Percentiles rank a stretch among this genome's conserved stretches.
These are phyloP conservation scores for Hirsutella minnesotensis DNA, from an alignment of 2,329 filamentous ascomycete genomes.

Conservation along the genomic window DNA sequence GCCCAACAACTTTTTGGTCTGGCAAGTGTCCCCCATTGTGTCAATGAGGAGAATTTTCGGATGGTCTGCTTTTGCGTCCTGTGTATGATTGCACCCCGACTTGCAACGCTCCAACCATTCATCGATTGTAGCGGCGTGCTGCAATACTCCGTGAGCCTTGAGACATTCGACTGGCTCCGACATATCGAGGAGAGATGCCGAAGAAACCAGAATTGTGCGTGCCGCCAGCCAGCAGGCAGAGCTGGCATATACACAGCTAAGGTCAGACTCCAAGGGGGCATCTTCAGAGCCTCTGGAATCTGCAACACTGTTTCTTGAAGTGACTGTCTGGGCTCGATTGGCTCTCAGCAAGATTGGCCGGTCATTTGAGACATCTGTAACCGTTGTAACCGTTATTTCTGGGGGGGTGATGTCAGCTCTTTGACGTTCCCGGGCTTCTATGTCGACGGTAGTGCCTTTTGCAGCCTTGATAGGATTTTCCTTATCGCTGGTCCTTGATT, in stretches of 20 bases:
- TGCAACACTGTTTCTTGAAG: too few relatives aligned
- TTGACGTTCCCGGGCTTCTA: too few relatives aligned
- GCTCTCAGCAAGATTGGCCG: too few relatives aligned
- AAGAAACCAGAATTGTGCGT: slow-evolving; percentile 27
- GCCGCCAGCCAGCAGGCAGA: slow-evolving; percentile 24
- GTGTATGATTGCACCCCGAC: background rate
- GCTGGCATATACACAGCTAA: slow-evolving; percentile 19
- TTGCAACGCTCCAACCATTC: background rate
- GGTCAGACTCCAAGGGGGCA: background rate
- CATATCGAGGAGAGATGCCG: slow-evolving; percentile 24
- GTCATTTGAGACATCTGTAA: too few relatives aligned
- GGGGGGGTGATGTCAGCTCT: too few relatives aligned
- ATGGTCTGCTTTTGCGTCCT: background rate
- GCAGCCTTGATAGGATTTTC: too few relatives aligned
- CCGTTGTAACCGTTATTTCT: too few relatives aligned
- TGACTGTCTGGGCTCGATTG: too few relatives aligned
- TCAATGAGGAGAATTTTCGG: slow-evolving; percentile 30
- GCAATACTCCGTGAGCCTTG: slow-evolving; percentile 26
- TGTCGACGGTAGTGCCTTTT: too few relatives aligned
- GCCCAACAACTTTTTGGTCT: slow-evolving; percentile 21
- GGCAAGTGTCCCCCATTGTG: slow-evolving; percentile 15
- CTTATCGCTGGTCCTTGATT: too few relatives aligned
- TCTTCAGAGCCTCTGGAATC: too few relatives aligned
- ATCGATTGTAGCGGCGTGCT: slow-evolving; percentile 20
- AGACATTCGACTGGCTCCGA: slow-evolving; percentile 27